phyloP scores from a whole-genome alignment of 106 monocot genomes.

The Vanilla planifolia region DNA sequence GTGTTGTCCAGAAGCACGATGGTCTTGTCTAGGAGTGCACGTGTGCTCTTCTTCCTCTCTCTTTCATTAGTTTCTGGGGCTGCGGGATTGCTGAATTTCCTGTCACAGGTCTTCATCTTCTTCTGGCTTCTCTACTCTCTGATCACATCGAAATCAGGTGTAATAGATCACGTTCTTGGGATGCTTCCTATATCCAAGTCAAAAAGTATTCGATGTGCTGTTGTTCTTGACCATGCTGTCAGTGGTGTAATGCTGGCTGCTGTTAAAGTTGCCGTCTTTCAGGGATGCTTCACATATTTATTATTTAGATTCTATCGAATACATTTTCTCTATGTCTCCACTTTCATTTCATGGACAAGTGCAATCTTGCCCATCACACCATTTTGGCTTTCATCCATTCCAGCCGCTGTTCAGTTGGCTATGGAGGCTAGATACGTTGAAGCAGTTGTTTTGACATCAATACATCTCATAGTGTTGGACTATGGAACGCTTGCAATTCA shows the following conservation, averaged over 20 bases:
- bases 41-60: constrained; percentile 18
- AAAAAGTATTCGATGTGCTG: constrained; percentile 21
- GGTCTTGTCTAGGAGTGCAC: constrained; percentile 30
- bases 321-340: constrained; percentile 46
- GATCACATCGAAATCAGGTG: constrained; percentile 44
- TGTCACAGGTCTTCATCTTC: constrained; percentile 37
- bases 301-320: constrained; percentile 37
- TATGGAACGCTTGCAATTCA: constrained; percentile 35
- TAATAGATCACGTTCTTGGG: constrained; percentile 29
- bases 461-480: constrained; percentile 34
- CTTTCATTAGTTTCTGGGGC: constrained; percentile 39
- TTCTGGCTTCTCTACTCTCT: constrained; percentile 45
- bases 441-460: constrained; percentile 20
- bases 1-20: constrained; percentile 28
- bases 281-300: constrained; percentile 41
- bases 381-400: constrained; percentile 37
- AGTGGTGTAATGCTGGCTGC: constrained; percentile 34
- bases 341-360: constrained; percentile 27
- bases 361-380: constrained; percentile 31
- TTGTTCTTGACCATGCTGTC: constrained; percentile 37
- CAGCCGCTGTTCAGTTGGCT: constrained; percentile 31
- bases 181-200: constrained; percentile 36
- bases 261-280: constrained; percentile 43
- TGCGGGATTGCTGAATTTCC: constrained; percentile 32
- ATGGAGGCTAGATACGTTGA: constrained; percentile 31